phyloP scores from a whole-genome alignment of 805 yeast species.

The Candida manassasensis region DNA sequence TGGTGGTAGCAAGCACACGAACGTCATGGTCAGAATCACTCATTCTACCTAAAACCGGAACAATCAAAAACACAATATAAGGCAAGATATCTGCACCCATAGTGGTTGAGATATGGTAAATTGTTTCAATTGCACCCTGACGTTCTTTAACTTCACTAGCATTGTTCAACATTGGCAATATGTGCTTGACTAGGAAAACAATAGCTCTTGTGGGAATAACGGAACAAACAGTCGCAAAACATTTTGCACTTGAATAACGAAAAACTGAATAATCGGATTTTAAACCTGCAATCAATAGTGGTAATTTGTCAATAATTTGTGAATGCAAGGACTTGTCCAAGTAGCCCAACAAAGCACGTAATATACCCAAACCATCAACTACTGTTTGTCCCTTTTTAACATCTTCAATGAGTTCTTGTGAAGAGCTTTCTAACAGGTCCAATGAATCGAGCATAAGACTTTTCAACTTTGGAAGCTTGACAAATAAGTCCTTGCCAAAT shows the following conservation, averaged over 20 bases:
- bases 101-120: conserved; percentile 75
- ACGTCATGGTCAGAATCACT: conserved; percentile 89
- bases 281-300: conserved; percentile 48
- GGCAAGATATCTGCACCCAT: conserved; percentile 92
- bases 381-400: conserved; percentile 66
- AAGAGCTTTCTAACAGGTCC: conserved; percentile 25
- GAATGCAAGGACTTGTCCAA: conserved; percentile 46
- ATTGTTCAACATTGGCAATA: conserved; percentile 77
- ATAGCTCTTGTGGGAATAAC: conserved; percentile 67
- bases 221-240: conserved; percentile 75
- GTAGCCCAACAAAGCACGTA: conserved; percentile 67
- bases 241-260: conserved; percentile 85
- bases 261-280: conserved; percentile 74
- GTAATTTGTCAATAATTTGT: conserved; percentile 43
- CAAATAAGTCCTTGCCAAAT: conserved; percentile 54
- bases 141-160: conserved; percentile 67
- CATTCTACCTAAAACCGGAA: conserved; percentile 96
- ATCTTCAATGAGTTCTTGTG: conserved; percentile 30
- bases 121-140: conserved; percentile 91
- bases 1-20: conserved; percentile 87
- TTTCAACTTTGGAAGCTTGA: conserved; percentile 60
- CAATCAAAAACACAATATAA: conserved; percentile 89
- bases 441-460: conserved; percentile 66
- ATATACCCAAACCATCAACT: conserved; percentile 81
- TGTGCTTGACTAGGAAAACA: conserved; percentile 69